These are phyloP conservation scores for Orbilia quercus DNA, from an alignment of 2,329 filamentous ascomycete species.

Conservation along the genomic window DNA sequence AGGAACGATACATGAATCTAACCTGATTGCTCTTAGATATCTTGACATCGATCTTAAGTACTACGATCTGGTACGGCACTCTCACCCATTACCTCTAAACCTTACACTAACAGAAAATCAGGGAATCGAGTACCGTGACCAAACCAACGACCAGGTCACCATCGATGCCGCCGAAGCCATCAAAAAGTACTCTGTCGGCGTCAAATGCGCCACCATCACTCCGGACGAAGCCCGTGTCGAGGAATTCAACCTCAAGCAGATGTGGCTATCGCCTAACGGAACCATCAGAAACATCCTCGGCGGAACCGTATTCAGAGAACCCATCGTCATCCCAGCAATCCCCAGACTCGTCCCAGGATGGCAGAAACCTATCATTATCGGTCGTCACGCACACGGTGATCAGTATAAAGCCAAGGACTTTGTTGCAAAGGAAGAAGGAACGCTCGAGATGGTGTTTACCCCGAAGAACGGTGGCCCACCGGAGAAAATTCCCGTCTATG, in stretches of 20 bases:
- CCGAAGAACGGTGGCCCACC: constrained; percentile 81
- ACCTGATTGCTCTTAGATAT: constrained; percentile 67
- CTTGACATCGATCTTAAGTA: constrained; percentile 98
- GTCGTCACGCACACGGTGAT: constrained; percentile 97
- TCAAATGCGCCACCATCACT: constrained; percentile 99
- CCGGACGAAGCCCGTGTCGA: constrained; percentile 95
- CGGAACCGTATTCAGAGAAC: constrained; percentile 98
- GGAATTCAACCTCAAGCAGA: constrained; percentile 98
- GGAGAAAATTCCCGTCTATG: constrained; percentile 86
- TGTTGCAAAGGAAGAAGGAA: constrained; percentile 84
- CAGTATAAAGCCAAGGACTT: constrained; percentile 97
- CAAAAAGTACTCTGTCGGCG: constrained; percentile 97
- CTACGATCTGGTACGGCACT: constrained; percentile 77
- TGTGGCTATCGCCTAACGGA: constrained; percentile 99
- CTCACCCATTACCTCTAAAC: constrained; percentile 48
- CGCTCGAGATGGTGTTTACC: constrained; percentile 93
- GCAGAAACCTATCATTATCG: constrained; percentile 99
- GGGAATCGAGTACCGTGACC: constrained; percentile 91
- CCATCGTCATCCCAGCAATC: constrained; percentile 93
- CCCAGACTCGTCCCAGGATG: constrained; percentile 94
- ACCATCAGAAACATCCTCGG: constrained; percentile 81
- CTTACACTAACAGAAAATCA: constrained; percentile 60
- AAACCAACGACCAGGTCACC: constrained; percentile 97
- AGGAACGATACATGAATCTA: background rate
- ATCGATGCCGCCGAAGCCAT: constrained; percentile 95